phyloP scores from a whole-genome alignment of 139 green algal species.

The Tetradesmus obliquus region DNA sequence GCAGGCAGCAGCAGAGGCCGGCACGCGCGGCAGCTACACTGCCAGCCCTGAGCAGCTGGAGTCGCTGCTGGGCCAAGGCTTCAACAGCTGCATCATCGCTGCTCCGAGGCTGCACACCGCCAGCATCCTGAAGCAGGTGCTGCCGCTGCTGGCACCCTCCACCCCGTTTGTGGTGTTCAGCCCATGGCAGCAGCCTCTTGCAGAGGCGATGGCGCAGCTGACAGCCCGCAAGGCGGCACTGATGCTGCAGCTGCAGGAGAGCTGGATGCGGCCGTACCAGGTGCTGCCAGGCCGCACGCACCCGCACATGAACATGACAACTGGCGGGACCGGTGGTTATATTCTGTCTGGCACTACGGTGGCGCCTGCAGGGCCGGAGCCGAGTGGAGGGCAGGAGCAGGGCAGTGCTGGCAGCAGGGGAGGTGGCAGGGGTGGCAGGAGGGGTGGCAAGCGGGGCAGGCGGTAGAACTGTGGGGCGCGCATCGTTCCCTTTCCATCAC shows the following conservation, averaged over 20 bases:
- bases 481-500: no score
- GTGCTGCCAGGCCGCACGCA: constrained; percentile 87
- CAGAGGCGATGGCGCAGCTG: constrained; percentile 65
- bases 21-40: background rate
- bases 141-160: constrained; percentile 81
- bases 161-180: constrained; percentile 79
- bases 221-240: constrained; percentile 48
- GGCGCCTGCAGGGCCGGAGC: background rate
- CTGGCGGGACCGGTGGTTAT: constrained; percentile 80
- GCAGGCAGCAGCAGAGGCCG: background rate
- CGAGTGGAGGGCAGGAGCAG: background rate
- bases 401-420: background rate
- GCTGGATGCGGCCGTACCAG: constrained; percentile 83
- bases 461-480: background rate
- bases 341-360: constrained; percentile 79
- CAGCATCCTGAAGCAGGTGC: constrained; percentile 60
- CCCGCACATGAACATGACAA: constrained; percentile 81
- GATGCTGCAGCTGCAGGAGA: constrained; percentile 79
- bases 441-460: constrained; percentile 2
- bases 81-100: constrained; percentile 79
- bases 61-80: constrained; percentile 53
- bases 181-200: constrained; percentile 74
- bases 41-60: constrained; percentile 13
- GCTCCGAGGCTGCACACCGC: constrained; percentile 59
- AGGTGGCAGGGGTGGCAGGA: background rate